Base-by-base conservation (phyloP, 2,329 filamentous ascomycete species). In the Nemania diffusa region DNA sequence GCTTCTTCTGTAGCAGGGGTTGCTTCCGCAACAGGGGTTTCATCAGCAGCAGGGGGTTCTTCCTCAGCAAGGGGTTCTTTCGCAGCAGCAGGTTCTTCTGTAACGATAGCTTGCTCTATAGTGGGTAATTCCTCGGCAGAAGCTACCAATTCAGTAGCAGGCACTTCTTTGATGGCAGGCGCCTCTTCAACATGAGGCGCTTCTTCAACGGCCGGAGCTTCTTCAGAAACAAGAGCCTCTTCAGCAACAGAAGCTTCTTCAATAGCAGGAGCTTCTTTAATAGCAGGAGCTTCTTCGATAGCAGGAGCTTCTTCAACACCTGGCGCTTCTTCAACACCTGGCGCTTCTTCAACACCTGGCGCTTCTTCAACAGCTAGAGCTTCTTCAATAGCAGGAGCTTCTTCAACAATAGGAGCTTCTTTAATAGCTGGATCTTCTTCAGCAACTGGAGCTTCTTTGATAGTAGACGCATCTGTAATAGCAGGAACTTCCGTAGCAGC, bases 1-100 rank as follows among this genome's bases (percentile, higher is more conserved):
- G 34, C 51, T 42, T 65, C 57, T 51, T 60, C 64, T n/a, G 26
- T 40, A 22, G 27, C 22, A 59, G 53, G 57, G 5, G 44, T 9
- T 20, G 7, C 48, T 50, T 67, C 67, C 26, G 20, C 24, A 40
- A 50, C 50, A 34, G 46, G 56, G n/a, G 48, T 34, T 24, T 52
- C 51, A 17, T 70, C 53, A 1, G 52, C 57, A 15, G 17, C 29
- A 3, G 52, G 20, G 1, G 17, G 20, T 11, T 40, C 50, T 34
- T 64, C 57, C 8, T 42, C 46, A 27, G n/a, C 32, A 3, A 44
- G 13, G n/a, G n/a, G n/a, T n/a, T n/a, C n/a, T n/a, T n/a, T n/a
- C n/a, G n/a, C n/a, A n/a, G n/a, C n/a, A n/a, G n/a, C n/a, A 13
- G 51, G 20, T 17, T 22, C 17, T 27, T 64, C 66, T 26, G n/a